These are phyloP conservation scores for Geotrichum siamense DNA, from an alignment of 1,139 yeast species.

Conservation along the genomic window DNA sequence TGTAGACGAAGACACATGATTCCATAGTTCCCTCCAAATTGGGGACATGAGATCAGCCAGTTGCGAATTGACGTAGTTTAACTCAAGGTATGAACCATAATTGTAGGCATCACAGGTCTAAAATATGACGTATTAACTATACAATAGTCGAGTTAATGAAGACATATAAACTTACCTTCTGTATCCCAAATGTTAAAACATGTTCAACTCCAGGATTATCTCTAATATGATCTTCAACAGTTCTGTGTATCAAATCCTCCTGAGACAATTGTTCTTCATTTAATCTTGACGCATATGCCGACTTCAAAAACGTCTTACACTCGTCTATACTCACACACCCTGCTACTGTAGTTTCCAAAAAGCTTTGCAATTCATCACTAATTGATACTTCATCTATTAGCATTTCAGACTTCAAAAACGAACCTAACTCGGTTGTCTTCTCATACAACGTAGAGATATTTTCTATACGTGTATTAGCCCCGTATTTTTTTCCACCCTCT, in stretches of 20 bases:
- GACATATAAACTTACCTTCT: background rate
- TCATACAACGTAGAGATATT: background rate
- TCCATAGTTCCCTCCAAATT: slow-evolving; percentile 7
- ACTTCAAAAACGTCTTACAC: background rate
- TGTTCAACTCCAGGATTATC: background rate
- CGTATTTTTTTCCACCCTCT: background rate
- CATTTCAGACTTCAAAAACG: background rate
- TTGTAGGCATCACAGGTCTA: slow-evolving; percentile 5
- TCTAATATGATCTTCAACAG: background rate
- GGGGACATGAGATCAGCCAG: slow-evolving; percentile 1
- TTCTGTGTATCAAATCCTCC: background rate
- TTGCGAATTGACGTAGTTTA: slow-evolving; percentile 11
- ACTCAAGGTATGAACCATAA: slow-evolving; percentile 7
- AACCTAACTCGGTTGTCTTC: background rate
- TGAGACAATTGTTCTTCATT: background rate
- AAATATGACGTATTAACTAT: background rate
- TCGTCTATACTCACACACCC: background rate
- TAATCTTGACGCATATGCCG: background rate
- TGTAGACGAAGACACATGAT: slow-evolving; percentile 1
- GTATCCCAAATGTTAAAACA: background rate
- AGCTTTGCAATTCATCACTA: background rate
- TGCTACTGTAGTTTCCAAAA: background rate
- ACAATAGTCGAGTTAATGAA: background rate
- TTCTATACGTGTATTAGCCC: background rate
- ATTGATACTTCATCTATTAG: background rate